Evolutionary conservation across 192 early-diverging fungal species (phyloP).

Genomic region (Dimargaris verticillata): DNA sequence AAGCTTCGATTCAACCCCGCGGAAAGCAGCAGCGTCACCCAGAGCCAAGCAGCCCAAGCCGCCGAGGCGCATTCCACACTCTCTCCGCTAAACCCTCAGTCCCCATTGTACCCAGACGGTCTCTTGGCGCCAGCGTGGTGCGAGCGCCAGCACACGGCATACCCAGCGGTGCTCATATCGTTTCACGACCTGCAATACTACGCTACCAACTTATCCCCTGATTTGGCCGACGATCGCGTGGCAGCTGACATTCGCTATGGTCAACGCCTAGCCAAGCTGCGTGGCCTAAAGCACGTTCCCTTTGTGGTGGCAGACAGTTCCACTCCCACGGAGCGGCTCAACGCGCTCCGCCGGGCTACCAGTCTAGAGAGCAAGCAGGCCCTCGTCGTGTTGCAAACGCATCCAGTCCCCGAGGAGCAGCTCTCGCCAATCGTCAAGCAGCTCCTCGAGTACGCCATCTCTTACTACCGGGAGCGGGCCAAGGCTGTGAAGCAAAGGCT

Average conservation of each 20-base stretch:
- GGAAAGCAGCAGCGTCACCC: neutral
- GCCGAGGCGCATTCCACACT: constrained; percentile 24
- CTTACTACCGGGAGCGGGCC: constrained; percentile 60
- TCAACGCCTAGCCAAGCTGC: constrained; percentile 6
- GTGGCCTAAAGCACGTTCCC: neutral
- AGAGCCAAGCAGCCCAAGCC: neutral
- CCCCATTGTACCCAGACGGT: constrained; percentile 70
- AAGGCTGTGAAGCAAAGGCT: constrained; percentile 59
- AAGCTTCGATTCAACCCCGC: neutral
- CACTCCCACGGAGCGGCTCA: constrained; percentile 23
- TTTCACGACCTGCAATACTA: constrained; percentile 52
- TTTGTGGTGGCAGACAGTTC: constrained; percentile 9
- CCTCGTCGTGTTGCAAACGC: constrained; percentile 18
- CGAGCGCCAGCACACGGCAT: constrained; percentile 35
- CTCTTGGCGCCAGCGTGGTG: constrained; percentile 60
- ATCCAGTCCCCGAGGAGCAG: neutral
- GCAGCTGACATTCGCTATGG: constrained; percentile 6
- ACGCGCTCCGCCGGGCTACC: constrained; percentile 32
- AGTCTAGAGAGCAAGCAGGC: constrained; percentile 36
- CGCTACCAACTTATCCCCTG: constrained; percentile 15
- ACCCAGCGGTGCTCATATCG: constrained; percentile 48
- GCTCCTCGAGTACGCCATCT: constrained; percentile 46
- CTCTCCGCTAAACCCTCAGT: constrained; percentile 47
- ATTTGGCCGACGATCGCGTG: constrained; percentile 12
- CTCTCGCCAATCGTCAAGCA: constrained; percentile 7